Evolutionary conservation across 257 asterid genomes (phyloP).

Genomic region (Scutellaria galericulata): DNA sequence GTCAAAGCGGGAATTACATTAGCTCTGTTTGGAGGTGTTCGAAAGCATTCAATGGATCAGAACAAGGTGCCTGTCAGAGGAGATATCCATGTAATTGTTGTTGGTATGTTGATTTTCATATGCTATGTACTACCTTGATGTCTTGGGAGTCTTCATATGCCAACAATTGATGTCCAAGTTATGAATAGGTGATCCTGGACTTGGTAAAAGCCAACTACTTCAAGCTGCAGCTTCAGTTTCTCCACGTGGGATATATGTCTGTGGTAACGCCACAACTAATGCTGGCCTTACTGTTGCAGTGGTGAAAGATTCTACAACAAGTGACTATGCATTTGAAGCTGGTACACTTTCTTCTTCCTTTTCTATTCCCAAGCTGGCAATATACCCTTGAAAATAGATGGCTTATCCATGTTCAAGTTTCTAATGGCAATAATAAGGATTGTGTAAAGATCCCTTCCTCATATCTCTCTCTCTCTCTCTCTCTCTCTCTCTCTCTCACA

Average conservation of each 20-base stretch:
- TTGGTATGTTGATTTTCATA: conserved; percentile 60
- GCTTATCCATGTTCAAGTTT: conserved; percentile 5
- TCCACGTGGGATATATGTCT: conserved; percentile 96
- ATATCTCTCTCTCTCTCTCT: not conserved
- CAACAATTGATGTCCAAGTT: conserved; percentile 32
- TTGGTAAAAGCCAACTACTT: conserved; percentile 97
- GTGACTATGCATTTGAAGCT: conserved; percentile 98
- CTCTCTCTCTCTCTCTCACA: too few species aligned
- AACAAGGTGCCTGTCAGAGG: conserved; percentile 99
- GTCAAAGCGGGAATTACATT: conserved; percentile 84
- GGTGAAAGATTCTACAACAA: conserved; percentile 88
- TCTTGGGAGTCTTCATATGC: conserved; percentile 27
- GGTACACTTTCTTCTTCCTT: conserved; percentile 54
- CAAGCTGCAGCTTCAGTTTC: conserved; percentile 98
- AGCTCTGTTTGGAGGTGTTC: conserved; percentile 88
- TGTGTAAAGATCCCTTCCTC: not conserved
- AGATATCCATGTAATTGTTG: conserved; percentile 88
- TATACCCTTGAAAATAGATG: conserved; percentile 6
- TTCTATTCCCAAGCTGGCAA: conserved; percentile 24
- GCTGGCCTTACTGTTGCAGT: conserved; percentile 99
- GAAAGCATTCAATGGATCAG: conserved; percentile 92
- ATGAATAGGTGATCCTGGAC: conserved; percentile 90
- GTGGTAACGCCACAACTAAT: conserved; percentile 97
- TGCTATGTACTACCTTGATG: conserved; percentile 26
- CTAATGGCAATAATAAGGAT: conserved; percentile 17